These are phyloP conservation scores for Hypoxylon fuscum DNA, from an alignment of 495 filamentous ascomycete species.

Conservation along the genomic window DNA sequence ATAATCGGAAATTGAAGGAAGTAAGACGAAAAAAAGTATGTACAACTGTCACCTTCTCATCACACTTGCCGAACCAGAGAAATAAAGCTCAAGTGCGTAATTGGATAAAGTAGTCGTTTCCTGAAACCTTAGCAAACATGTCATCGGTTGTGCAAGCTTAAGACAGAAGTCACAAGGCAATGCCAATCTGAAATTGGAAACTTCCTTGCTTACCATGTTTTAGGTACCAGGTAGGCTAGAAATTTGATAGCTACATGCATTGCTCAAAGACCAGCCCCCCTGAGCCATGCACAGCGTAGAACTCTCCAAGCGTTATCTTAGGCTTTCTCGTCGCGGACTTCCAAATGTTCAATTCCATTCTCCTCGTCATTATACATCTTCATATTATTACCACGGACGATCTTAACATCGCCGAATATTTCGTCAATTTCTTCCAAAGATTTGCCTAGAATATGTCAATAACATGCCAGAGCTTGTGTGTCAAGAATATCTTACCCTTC, in stretches of 20 bases:
- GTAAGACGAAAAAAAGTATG: background rate
- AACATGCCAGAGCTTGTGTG: background rate
- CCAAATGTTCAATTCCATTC: slow-evolving; percentile 7
- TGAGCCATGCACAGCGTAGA: no score
- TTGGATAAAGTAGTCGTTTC: background rate
- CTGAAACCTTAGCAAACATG: background rate
- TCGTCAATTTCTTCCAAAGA: slow-evolving; percentile 64
- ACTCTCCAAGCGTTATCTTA: background rate
- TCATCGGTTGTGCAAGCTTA: background rate
- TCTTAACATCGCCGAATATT: slow-evolving; percentile 48
- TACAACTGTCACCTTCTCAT: background rate
- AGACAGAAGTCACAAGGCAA: background rate
- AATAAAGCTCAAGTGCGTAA: no score
- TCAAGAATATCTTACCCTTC: slow-evolving; percentile 42
- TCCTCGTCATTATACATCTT: slow-evolving; percentile 22
- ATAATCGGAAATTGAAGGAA: background rate
- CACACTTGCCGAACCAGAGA: no score
- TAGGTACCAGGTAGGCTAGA: background rate
- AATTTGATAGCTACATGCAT: background rate
- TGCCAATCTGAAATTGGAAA: background rate
- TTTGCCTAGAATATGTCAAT: slow-evolving; percentile 39
- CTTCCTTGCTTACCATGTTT: no score
- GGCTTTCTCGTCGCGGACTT: slow-evolving; percentile 5
- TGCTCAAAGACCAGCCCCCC: no score
- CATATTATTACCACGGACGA: background rate